Evolutionary conservation across 371 early-diverging fungal species (phyloP).

Genomic region (Cladochytrium tenue): DNA sequence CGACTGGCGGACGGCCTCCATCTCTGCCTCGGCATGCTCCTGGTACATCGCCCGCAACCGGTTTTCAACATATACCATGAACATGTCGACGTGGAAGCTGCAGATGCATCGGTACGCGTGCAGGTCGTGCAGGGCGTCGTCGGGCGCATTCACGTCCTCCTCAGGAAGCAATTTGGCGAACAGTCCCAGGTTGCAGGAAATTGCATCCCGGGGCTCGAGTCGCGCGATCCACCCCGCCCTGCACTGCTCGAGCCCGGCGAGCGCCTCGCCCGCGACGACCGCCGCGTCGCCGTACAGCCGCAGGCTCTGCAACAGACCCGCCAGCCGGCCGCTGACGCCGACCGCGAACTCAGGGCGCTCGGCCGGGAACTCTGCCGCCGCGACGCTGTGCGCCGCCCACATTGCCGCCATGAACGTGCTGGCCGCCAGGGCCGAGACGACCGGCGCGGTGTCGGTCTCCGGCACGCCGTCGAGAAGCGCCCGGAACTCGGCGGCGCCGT

Average conservation of each 20-base stretch:
- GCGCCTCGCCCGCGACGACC: constrained; percentile 19
- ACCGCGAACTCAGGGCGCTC: constrained; percentile 25
- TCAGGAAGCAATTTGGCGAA: constrained; percentile 17
- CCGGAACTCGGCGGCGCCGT: constrained; percentile 2
- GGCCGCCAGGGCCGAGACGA: neutral
- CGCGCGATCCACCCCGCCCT: neutral
- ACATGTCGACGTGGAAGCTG: neutral
- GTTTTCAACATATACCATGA: no score
- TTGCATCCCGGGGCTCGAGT: constrained; percentile 22
- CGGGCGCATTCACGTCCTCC: constrained; percentile 22
- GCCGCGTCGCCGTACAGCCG: constrained; percentile 19
- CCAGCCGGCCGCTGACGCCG: constrained; percentile 27
- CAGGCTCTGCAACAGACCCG: constrained; percentile 30
- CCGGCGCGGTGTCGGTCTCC: neutral
- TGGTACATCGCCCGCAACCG: no score
- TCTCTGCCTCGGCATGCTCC: no score
- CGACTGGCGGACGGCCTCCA: neutral
- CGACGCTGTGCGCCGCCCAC: constrained; percentile 19
- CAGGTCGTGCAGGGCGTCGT: neutral
- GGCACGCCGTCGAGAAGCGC: neutral
- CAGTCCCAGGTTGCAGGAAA: constrained; percentile 14
- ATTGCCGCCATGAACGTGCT: constrained; percentile 22
- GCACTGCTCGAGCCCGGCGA: constrained; percentile 13
- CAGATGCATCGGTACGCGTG: neutral
- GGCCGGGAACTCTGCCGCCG: constrained; percentile 22